These are phyloP conservation scores for Hordeum marinum DNA, from an alignment of 176 grass and related monocot species.

Conservation along the genomic window DNA sequence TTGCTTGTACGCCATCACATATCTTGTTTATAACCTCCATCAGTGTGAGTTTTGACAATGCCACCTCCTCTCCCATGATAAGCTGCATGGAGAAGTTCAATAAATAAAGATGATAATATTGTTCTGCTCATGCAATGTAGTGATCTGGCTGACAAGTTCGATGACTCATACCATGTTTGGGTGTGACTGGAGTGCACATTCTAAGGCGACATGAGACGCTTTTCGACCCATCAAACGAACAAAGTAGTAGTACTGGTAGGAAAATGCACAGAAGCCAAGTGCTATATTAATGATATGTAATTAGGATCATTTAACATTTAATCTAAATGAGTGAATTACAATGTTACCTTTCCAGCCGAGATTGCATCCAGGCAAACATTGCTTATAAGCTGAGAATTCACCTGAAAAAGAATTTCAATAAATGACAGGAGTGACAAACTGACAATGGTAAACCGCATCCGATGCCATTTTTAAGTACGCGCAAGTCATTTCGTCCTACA, in stretches of 20 bases:
- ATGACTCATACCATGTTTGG: conserved; percentile 67
- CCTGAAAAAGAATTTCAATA: conserved; percentile 34
- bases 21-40: conserved; percentile 64
- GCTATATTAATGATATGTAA: not conserved
- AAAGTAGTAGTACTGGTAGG: conserved; percentile 68
- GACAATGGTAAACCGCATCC: not conserved
- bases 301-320: not conserved
- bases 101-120: not conserved
- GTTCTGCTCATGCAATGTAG: not conserved
- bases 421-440: not conserved
- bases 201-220: conserved; percentile 68
- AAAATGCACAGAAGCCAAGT: conserved; percentile 7
- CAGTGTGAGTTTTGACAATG: conserved; percentile 71
- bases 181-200: conserved; percentile 78
- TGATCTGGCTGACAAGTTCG: not conserved
- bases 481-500: not conserved
- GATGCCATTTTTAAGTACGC: not conserved
- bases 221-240: conserved; percentile 71
- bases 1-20: conserved; percentile 71
- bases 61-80: conserved; percentile 77
- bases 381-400: conserved; percentile 77
- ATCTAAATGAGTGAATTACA: not conserved
- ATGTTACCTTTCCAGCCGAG: conserved; percentile 69
- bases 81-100: conserved; percentile 30
- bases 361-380: conserved; percentile 73